phyloP scores from a whole-genome alignment of 2,329 filamentous ascomycete genomes.

The Cryphonectria radicalis region DNA sequence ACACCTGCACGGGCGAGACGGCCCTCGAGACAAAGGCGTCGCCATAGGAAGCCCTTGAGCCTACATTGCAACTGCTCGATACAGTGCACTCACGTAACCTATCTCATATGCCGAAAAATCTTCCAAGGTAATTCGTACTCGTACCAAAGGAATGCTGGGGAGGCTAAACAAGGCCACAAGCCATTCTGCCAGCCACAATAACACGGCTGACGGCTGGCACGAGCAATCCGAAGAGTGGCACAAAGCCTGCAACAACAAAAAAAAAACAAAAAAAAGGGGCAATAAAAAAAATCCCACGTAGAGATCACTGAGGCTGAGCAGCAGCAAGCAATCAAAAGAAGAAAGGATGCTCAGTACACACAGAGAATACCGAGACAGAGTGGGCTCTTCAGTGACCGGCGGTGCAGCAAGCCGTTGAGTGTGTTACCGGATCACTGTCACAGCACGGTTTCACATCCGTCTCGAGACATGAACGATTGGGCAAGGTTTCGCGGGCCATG shows the following conservation, averaged over 20 bases:
- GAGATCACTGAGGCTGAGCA: neutral
- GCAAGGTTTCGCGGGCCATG: neutral
- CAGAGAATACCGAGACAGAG: neutral
- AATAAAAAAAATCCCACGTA: neutral
- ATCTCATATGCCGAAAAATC: neutral
- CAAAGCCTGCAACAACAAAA: neutral
- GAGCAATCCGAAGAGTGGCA: neutral
- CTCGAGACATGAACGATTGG: slow-evolving; percentile 18
- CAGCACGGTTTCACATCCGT: slow-evolving; percentile 28
- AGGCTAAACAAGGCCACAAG: neutral
- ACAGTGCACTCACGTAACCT: neutral
- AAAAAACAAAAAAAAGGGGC: too few relatives aligned
- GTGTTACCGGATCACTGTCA: slow-evolving; percentile 23
- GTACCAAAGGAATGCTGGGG: neutral
- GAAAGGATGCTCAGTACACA: neutral
- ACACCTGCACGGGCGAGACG: neutral
- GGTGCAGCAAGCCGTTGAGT: neutral
- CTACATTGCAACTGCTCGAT: neutral
- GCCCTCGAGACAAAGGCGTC: neutral
- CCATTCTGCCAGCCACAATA: neutral
- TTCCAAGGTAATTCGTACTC: neutral
- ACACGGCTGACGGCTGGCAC: slow-evolving; percentile 4
- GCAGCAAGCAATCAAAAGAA: neutral
- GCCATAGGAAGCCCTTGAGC: neutral
- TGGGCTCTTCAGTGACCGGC: neutral